A percentile compares a stretch with the other conserved stretches of the same genome.
phyloP scores from a whole-genome alignment of 768 basidiomycete species.

The Termitomyces sp. region DNA sequence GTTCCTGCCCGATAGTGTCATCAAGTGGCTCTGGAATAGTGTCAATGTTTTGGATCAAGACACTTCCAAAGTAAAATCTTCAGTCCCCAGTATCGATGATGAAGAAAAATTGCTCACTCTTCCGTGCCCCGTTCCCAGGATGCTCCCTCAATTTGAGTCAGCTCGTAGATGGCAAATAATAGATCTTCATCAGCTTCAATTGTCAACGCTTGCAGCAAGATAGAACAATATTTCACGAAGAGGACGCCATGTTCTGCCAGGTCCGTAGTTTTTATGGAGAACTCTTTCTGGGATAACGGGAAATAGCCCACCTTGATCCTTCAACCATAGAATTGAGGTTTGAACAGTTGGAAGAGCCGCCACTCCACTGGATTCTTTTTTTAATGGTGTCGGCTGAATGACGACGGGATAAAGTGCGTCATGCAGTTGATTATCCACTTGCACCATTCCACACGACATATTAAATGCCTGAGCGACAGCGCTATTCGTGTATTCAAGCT shows the following conservation, averaged over 20 bases:
- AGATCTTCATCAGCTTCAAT: conserved; percentile 98
- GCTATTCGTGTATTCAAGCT: conserved; percentile 83
- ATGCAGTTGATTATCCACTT: conserved; percentile 97
- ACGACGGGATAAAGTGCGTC: conserved; percentile 95
- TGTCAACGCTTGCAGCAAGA: conserved; percentile 90
- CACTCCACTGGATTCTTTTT: conserved; percentile 68
- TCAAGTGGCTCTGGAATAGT: conserved; percentile 69
- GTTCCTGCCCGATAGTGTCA: conserved; percentile 64
- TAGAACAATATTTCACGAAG: conserved; percentile 97
- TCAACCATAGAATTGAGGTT: conserved; percentile 82
- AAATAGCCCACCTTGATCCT: conserved; percentile 76
- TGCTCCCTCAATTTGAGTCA: conserved; percentile 86
- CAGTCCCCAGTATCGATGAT: background rate
- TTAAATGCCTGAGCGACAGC: conserved; percentile 75
- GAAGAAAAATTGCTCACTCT: conserved; percentile 51
- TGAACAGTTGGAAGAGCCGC: conserved; percentile 89
- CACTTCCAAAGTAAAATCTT: conserved; percentile 32
- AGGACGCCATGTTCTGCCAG: conserved; percentile 88
- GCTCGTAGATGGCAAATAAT: conserved; percentile 86
- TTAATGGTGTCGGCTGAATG: conserved; percentile 87
- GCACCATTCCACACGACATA: conserved; percentile 79
- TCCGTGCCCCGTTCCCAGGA: conserved; percentile 79
- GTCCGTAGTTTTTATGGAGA: background rate
- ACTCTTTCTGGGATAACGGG: background rate
- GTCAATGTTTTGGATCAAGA: conserved; percentile 68